phyloP scores from a whole-genome alignment of 1,284 basidiomycete genomes.

The Trichosporon sp. region DNA sequence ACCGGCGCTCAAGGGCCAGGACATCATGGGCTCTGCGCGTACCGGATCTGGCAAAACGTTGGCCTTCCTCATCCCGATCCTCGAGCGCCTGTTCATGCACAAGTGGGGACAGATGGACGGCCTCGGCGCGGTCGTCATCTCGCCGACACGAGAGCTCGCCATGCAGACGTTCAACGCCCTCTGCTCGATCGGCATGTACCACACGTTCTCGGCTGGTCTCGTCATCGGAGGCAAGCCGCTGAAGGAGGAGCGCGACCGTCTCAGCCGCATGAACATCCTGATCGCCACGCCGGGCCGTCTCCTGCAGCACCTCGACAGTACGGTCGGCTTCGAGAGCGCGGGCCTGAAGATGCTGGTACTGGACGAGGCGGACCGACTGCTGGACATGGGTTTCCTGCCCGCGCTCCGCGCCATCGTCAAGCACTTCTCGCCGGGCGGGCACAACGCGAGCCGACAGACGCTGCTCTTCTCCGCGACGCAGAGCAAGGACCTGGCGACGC shows the following conservation, averaged over 20 bases:
- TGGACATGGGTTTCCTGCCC: constrained; percentile 92
- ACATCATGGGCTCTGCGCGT: constrained; percentile 70
- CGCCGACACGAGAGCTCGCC: constrained; percentile 90
- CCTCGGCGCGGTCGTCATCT: constrained; percentile 87
- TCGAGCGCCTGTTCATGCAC: constrained; percentile 67
- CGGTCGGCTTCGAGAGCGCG: constrained; percentile 85
- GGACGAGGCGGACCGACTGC: constrained; percentile 93
- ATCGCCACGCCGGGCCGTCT: constrained; percentile 93
- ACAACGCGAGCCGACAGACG: constrained; percentile 70
- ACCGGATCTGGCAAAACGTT: constrained; percentile 82
- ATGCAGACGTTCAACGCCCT: constrained; percentile 97
- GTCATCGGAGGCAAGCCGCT: constrained; percentile 96
- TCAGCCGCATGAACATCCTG: constrained; percentile 93
- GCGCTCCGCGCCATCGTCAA: constrained; percentile 85
- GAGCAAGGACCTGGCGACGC: constrained; percentile 80
- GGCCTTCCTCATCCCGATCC: constrained; percentile 70
- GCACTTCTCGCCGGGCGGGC: constrained; percentile 62
- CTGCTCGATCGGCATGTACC: constrained; percentile 82
- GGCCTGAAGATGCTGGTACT: constrained; percentile 91
- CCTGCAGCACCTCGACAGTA: constrained; percentile 97
- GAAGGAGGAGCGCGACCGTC: constrained; percentile 83
- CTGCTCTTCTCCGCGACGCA: constrained; percentile 96
- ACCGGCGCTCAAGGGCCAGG: constrained; percentile 61
- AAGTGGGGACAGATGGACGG: constrained; percentile 79
- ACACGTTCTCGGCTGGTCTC: constrained; percentile 88